Evolutionary conservation across 768 basidiomycete genomes (phyloP).

Genomic region (Termitomyces sp.): DNA sequence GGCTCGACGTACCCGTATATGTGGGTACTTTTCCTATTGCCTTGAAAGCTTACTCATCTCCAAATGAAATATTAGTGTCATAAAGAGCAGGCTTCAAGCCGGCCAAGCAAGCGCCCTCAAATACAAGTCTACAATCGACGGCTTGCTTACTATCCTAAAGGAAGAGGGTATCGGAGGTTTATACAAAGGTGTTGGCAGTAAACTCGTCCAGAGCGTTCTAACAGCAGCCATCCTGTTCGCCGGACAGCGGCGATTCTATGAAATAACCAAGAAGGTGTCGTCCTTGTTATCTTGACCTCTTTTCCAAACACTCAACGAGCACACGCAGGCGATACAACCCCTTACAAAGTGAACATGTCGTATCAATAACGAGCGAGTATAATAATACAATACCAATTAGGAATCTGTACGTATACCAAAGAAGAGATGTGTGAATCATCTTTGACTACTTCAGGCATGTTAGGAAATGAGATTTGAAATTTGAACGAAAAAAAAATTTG

Average conservation of each 20-base stretch:
- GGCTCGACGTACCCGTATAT: slow-evolving; percentile 49
- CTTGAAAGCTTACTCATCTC: not conserved
- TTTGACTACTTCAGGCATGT: not conserved
- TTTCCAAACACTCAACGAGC: not conserved
- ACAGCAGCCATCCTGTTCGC: slow-evolving; percentile 94
- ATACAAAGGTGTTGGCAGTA: slow-evolving; percentile 85
- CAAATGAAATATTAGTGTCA: slow-evolving; percentile 39
- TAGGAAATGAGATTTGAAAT: not conserved
- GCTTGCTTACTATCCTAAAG: slow-evolving; percentile 71
- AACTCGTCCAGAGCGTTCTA: slow-evolving; percentile 88
- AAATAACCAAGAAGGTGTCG: slow-evolving; percentile 55
- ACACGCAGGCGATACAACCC: slow-evolving; percentile 14
- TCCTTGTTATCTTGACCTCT: not conserved
- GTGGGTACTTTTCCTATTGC: slow-evolving; percentile 24
- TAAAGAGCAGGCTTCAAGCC: slow-evolving; percentile 79
- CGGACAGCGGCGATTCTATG: slow-evolving; percentile 79
- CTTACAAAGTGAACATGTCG: slow-evolving; percentile 10
- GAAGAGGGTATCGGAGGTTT: slow-evolving; percentile 82
- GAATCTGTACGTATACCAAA: not conserved
- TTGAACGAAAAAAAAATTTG: not conserved
- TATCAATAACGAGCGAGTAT: not conserved
- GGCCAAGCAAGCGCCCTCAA: slow-evolving; percentile 63
- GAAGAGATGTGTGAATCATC: not conserved
- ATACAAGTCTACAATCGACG: slow-evolving; percentile 76
- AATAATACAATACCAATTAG: slow-evolving; percentile 3